phyloP scores from a whole-genome alignment of 164 flowering plant genomes.

The Stephania japonica region DNA sequence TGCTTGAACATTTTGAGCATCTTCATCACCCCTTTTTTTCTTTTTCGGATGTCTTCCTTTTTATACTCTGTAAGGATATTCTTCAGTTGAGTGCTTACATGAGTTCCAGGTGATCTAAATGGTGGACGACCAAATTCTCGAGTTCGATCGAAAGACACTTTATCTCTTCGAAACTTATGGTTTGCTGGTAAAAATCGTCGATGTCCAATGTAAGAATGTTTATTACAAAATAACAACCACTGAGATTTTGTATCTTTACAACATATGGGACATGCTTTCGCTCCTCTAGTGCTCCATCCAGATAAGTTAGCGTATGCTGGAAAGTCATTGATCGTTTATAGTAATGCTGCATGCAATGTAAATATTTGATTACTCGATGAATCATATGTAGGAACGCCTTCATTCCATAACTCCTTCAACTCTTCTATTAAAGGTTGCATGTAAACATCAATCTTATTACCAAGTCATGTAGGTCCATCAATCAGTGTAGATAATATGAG shows the following conservation, averaged over 20 bases:
- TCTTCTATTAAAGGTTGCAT: neutral
- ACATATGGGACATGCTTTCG: neutral
- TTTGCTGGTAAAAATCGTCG: neutral
- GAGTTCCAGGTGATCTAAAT: too few species aligned
- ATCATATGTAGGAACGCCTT: neutral
- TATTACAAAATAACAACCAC: neutral
- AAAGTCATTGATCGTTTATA: constrained; percentile 1
- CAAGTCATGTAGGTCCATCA: neutral
- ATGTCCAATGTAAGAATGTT: neutral
- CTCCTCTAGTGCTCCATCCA: neutral
- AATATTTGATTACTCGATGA: neutral
- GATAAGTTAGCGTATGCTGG: neutral
- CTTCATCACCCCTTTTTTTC: too few species aligned
- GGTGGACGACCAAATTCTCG: neutral
- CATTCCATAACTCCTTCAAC: neutral
- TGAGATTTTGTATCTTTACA: too few species aligned
- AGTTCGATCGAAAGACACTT: neutral
- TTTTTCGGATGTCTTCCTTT: too few species aligned
- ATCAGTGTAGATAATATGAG: too few species aligned
- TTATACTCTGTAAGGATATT: too few species aligned
- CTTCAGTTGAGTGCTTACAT: too few species aligned
- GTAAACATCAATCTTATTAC: constrained; percentile 1
- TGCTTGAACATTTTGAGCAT: too few species aligned
- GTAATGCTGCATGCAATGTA: neutral
- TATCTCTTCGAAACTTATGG: neutral